These are phyloP conservation scores for Herpetomonas tarakana DNA, from an alignment of 208 protist species.

Conservation along the genomic window DNA sequence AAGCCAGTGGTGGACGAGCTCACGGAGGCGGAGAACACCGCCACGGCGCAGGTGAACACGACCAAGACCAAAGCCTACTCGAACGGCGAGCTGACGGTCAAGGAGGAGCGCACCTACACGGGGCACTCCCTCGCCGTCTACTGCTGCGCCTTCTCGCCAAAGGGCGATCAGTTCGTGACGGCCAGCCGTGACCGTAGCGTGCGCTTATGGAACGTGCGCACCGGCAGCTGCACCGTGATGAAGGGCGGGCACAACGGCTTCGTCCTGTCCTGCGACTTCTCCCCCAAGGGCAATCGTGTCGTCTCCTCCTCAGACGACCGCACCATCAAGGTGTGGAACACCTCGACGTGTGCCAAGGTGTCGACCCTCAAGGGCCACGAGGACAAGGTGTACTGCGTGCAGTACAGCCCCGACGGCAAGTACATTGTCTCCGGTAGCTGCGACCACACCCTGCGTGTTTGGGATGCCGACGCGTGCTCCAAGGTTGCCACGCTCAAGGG, in stretches of 20 bases:
- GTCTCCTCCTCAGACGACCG: slow-evolving; percentile 74
- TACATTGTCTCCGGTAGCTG: slow-evolving; percentile 83
- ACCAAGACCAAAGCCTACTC: slow-evolving; percentile 42
- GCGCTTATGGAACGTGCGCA: slow-evolving; percentile 66
- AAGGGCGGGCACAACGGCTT: slow-evolving; percentile 89
- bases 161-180: slow-evolving; percentile 67
- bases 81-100: slow-evolving; percentile 56
- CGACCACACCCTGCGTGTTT: slow-evolving; percentile 78
- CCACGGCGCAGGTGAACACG: slow-evolving; percentile 4
- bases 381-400: slow-evolving; percentile 90
- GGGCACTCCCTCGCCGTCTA: slow-evolving; percentile 76
- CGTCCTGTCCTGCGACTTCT: slow-evolving; percentile 86
- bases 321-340: slow-evolving; percentile 84
- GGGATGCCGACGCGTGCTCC: slow-evolving; percentile 63
- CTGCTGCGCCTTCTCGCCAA: slow-evolving; percentile 80
- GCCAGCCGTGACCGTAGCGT: slow-evolving; percentile 81
- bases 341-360: slow-evolving; percentile 58
- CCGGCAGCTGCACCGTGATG: slow-evolving; percentile 62
- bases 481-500: slow-evolving; percentile 64
- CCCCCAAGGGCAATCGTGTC: slow-evolving; percentile 76
- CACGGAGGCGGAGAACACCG: slow-evolving; percentile 21
- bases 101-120: slow-evolving; percentile 44
- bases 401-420: slow-evolving; percentile 87
- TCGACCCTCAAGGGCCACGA: slow-evolving; percentile 93
- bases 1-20: slow-evolving; percentile 40